A percentile compares a stretch with the other conserved stretches of the same genome.
These are phyloP conservation scores for Schizothecium vesticola DNA, from an alignment of 495 filamentous ascomycete genomes.

Conservation along the genomic window DNA sequence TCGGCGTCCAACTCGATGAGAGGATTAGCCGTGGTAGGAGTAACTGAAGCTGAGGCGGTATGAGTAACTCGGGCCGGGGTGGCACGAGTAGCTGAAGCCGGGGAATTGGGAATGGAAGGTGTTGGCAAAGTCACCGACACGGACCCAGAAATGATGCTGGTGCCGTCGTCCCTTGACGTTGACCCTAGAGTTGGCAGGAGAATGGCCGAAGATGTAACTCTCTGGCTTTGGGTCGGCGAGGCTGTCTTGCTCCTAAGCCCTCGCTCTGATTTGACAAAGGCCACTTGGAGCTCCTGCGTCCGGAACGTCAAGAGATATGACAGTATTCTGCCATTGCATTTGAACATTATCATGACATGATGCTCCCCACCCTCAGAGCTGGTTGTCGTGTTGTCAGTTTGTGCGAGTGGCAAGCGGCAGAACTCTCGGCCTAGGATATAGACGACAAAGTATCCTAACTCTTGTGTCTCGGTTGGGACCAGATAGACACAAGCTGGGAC, in stretches of 20 bases:
- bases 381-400: background rate
- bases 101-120: background rate
- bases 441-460: background rate
- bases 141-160: background rate
- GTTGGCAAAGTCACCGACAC: background rate
- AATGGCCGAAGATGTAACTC: background rate
- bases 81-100: background rate
- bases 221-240: background rate
- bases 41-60: background rate
- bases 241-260: background rate
- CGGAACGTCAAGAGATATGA: background rate
- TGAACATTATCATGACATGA: background rate
- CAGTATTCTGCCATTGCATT: background rate
- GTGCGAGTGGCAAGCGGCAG: background rate
- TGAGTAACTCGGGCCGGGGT: background rate
- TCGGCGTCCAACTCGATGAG: background rate
- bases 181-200: background rate
- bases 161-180: background rate
- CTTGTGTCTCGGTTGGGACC: background rate
- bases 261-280: background rate
- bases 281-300: background rate
- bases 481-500: background rate
- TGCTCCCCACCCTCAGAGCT: background rate
- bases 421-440: background rate
- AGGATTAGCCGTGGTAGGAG: background rate